Evolutionary conservation across 2,329 filamentous ascomycete genomes (phyloP), one percentile per base, ranked within the genome.

Genomic region (Dactylonectria estremocensis): DNA sequence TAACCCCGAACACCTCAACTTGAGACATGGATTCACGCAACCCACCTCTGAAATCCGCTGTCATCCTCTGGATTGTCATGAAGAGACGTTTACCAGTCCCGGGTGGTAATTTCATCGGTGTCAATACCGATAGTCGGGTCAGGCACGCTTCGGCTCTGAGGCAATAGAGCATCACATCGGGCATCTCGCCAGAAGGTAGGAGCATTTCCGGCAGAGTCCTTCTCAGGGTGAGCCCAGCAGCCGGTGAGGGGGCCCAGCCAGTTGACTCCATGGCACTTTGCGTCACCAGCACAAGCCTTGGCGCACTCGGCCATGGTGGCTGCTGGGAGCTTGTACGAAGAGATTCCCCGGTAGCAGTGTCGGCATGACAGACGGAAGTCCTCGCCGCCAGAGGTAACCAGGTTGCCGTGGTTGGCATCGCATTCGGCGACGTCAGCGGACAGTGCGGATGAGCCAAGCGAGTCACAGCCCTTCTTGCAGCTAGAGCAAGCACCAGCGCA

Each of bases 401-500:
- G 11, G 2, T 40, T 40, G 13, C 37, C 37, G 13, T 40, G 37
- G 16, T 40, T 13, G 37, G 56, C 56, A 64, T 20, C 24, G 33
- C 28, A 68, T 43, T 10, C 66, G 55, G 33, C 61, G 28, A n/a
- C 56, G 5, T 9, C 50, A 40, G n/a, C 66, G 54, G 9, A 54
- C 56, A 11, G n/a, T 49, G 20, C 37, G 13, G 37, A 11, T 53
- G 50, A 24, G 35, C 37, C 49, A 46, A 37, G 43, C 50, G 59
- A 37, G 35, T 67, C 64, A 49, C 63, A 69, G 46, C 66, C 60
- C 31, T 55, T 50, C 63, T 65, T 69, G 46, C 63, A 65, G 49
- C 49, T 35, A 9, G 49, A 31, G 49, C 49, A 53, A 11, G 49
- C 49, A 13, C 67, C 62, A 16, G 65, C 52, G 28, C 68, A 72